Evolutionary conservation across 257 asterid genomes (phyloP), one percentile per base, ranked within the genome.

Genomic region (Salvia splendens): DNA sequence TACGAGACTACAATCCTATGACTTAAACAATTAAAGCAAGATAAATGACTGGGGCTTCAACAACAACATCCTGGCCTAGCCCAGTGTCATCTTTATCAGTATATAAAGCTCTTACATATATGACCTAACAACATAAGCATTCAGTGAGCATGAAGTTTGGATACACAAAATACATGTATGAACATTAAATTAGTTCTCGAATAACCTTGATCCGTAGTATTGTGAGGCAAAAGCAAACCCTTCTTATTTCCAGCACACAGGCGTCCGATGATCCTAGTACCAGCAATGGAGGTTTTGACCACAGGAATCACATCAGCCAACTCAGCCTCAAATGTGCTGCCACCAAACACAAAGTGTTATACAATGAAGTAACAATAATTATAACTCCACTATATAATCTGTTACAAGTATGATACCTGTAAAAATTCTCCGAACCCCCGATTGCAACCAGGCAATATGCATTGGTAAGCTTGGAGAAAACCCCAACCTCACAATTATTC

Each of bases 221-320:
- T 92, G 76, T 89, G 98, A 65, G 98, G 98, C 79, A 92, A 79
- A 56, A 92, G 93, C 80, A 92, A 80, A 36, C 98, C 98, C 24
- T 92, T 92, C 79, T 92, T 92, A 80, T 92, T 92, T 65, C 98
- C 97, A 62, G 93, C 97, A 73, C 97, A 92, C 24, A 89, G 89
- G 49, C 96, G 85, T 52, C 98, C 97, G 30, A 92, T 81, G 72
- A 92, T 86, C 78, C 98, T 84, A 47, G 87, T 87, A 15, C 98
- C 98, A 30, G 78, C 77, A 71, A 92, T 86, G 62, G 96, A 87
- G 75, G 96, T 80, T 80, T 92, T 92, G 61, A 92, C 84, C 68
- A 92, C 97, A 9, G 98, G 97, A 76, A 92, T 87, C 32, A 75
- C 82, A 78, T 79, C 94, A 5, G 90, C 87, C 83, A 92, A 76